phyloP scores from a whole-genome alignment of 148 eudicot species.

The Chenopodium formosanum region DNA sequence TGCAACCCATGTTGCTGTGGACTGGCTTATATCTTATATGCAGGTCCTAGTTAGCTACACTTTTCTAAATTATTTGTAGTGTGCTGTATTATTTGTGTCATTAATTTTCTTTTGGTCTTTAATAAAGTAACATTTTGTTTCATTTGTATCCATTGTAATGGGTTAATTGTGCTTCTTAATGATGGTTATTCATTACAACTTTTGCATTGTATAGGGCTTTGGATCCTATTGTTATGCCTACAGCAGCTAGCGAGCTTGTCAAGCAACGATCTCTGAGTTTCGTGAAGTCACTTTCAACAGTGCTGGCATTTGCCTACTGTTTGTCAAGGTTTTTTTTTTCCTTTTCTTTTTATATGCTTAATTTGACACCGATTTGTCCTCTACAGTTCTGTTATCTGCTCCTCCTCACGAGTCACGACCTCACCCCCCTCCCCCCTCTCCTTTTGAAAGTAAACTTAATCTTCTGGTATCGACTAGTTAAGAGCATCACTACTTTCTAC shows the following conservation, averaged over 20 bases:
- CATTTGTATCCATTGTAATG: background rate
- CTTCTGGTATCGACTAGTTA: background rate
- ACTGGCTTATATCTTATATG: constrained; percentile 72
- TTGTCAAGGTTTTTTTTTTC: constrained; percentile 58
- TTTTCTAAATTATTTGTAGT: background rate
- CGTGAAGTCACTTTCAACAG: constrained; percentile 84
- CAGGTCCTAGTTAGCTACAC: constrained; percentile 51
- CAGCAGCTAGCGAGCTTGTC: constrained; percentile 77
- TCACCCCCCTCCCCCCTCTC: background rate
- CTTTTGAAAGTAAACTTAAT: background rate
- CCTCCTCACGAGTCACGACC: too few species aligned
- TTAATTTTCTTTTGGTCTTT: background rate
- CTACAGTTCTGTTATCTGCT: background rate
- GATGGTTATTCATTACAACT: constrained; percentile 10
- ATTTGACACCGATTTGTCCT: background rate
- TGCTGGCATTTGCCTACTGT: constrained; percentile 78
- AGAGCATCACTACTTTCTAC: background rate
- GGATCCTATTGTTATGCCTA: constrained; percentile 73
- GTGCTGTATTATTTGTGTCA: background rate
- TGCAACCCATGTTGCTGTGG: constrained; percentile 90
- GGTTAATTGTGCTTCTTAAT: background rate
- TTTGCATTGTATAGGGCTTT: constrained; percentile 51
- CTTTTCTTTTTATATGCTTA: background rate
- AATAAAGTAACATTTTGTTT: background rate
- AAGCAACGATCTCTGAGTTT: constrained; percentile 75